Conservation (phyloP, 371 early-diverging fungal genomes). For the Basidiobolus meristosporus region DNA sequence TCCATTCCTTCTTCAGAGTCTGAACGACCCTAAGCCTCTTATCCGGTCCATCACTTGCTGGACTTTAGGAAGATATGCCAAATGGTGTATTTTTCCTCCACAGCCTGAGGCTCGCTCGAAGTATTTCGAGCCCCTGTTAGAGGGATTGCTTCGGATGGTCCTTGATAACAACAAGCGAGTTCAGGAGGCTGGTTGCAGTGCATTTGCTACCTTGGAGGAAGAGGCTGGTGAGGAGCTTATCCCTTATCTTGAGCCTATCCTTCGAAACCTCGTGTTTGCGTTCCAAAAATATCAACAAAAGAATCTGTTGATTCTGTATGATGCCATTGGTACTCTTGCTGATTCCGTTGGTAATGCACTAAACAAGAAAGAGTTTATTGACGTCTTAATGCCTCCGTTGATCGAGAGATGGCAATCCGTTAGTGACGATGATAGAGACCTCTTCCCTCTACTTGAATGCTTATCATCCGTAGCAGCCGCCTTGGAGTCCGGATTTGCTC, state of each 20-base stretch:
- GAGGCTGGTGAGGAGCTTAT: conserved; percentile 52
- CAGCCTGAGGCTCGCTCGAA: conserved; percentile 30
- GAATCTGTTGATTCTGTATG: conserved; percentile 78
- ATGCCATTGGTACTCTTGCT: conserved; percentile 84
- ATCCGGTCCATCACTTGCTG: conserved; percentile 95
- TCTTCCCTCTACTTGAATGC: conserved; percentile 83
- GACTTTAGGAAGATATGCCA: conserved; percentile 84
- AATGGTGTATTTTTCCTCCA: conserved; percentile 53
- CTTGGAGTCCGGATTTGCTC: conserved; percentile 68
- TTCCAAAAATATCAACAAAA: conserved; percentile 72
- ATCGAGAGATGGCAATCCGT: conserved; percentile 61
- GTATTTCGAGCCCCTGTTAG: conserved; percentile 67
- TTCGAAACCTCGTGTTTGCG: conserved; percentile 51
- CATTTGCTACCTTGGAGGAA: conserved; percentile 83
- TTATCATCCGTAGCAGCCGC: conserved; percentile 74
- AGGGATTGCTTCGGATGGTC: conserved; percentile 48
- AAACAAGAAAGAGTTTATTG: conserved; percentile 51
- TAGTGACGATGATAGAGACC: conserved; percentile 57
- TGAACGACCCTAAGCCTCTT: conserved; percentile 70
- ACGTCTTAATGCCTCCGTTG: conserved; percentile 67
- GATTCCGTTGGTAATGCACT: conserved; percentile 70
- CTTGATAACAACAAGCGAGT: conserved; percentile 85
- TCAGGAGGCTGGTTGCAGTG: conserved; percentile 89
- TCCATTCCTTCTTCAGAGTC: conserved; percentile 58
- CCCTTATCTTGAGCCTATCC: conserved; percentile 67